Percentiles rank a stretch among this genome's conserved stretches.
phyloP scores from a whole-genome alignment of 192 early-diverging fungal genomes.

The Linnemannia elongata region DNA sequence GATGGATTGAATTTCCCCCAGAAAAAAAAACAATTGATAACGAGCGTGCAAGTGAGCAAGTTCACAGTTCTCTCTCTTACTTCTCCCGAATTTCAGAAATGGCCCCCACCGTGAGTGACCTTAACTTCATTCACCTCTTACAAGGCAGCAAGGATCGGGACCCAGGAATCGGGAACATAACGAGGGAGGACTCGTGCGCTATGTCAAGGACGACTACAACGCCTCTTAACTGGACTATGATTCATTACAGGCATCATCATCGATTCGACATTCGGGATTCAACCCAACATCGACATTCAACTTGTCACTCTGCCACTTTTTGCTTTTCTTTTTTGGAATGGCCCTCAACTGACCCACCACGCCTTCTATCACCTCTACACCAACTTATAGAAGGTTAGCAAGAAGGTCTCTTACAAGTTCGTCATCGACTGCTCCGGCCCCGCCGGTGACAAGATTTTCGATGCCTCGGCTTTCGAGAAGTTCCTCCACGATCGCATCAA shows the following conservation, averaged over 20 bases:
- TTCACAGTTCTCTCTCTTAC: conserved; percentile 39
- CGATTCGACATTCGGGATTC: conserved; percentile 7
- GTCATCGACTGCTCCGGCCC: conserved; percentile 95
- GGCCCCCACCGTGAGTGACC: conserved; percentile 58
- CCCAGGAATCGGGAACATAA: not conserved
- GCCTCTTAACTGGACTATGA: not conserved
- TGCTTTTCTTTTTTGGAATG: not conserved
- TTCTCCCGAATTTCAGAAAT: conserved; percentile 58
- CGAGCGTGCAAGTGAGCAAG: conserved; percentile 20
- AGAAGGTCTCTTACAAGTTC: conserved; percentile 84
- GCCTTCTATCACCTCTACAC: not conserved
- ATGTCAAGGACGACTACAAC: too few species aligned
- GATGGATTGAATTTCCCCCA: conserved; percentile 26
- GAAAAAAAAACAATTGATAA: conserved; percentile 40
- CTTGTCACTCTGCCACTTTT: not conserved
- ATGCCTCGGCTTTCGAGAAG: conserved; percentile 97
- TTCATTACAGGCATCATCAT: not conserved
- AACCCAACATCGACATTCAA: conserved; percentile 11
- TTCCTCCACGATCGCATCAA: conserved; percentile 99
- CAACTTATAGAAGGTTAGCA: conserved; percentile 58
- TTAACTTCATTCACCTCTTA: not conserved
- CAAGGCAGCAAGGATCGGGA: not conserved
- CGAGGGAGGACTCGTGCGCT: not conserved
- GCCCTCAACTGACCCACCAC: not conserved
- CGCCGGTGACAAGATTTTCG: conserved; percentile 96